Evolutionary conservation across 2,329 filamentous ascomycete genomes (phyloP).

Genomic region (Colletotrichum sublineola): DNA sequence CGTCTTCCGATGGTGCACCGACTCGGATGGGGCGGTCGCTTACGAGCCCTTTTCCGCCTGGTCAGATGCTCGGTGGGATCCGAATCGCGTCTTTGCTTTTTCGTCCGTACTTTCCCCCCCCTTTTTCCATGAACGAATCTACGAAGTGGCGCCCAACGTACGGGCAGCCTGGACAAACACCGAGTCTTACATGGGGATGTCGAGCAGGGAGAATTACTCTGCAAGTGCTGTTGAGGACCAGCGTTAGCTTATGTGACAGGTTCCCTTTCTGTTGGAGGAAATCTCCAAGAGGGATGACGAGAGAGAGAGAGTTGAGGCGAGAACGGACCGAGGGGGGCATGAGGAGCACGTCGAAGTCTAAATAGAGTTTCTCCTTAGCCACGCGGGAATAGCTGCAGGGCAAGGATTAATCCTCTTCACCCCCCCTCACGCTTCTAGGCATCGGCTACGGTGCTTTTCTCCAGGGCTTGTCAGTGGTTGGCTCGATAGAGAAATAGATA

Average conservation of each 20-base stretch:
- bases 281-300: slow-evolving; percentile 2
- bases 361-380: slow-evolving; percentile 34
- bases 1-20: no score
- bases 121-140: no score
- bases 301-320: not conserved
- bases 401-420: not conserved
- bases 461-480: not conserved
- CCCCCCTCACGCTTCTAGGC: not conserved
- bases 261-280: slow-evolving; percentile 17
- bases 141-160: no score
- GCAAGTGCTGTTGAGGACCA: not conserved
- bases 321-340: slow-evolving; percentile 12
- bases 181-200: no score
- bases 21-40: no score
- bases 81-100: no score
- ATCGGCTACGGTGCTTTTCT: no score
- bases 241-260: not conserved
- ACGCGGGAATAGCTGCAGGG: slow-evolving; percentile 1
- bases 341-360: slow-evolving; percentile 23
- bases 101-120: no score
- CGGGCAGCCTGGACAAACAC: no score
- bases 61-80: no score
- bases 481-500: no score
- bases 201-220: not conserved
- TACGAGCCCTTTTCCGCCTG: no score